Conservation (phyloP, 2,329 filamentous ascomycete genomes). For the Exophiala lecanii-corni region DNA sequence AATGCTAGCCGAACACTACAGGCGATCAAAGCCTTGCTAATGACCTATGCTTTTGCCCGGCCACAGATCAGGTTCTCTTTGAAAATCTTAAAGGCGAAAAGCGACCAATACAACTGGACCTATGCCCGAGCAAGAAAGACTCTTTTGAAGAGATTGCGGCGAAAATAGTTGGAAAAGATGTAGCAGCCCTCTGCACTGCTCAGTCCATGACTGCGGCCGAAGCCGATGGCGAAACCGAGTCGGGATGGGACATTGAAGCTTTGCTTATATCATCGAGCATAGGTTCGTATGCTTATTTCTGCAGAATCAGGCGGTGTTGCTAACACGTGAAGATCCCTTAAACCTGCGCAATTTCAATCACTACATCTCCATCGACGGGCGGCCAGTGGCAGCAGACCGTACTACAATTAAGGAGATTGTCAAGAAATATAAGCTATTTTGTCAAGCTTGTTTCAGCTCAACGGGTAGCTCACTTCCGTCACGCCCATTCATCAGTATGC, state of each 20-base stretch:
- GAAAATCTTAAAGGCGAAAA: conserved; percentile 55
- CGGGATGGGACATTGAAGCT: conserved; percentile 42
- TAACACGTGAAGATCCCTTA: conserved; percentile 34
- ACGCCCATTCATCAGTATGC: conserved; percentile 54
- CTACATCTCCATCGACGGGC: conserved; percentile 54
- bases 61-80: conserved; percentile 53
- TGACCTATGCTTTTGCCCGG: conserved; percentile 57
- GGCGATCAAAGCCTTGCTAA: conserved; percentile 51
- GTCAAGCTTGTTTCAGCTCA: conserved; percentile 33
- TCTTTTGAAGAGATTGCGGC: conserved; percentile 51
- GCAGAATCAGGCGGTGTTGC: conserved; percentile 7
- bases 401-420: conserved; percentile 52
- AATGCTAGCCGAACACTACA: conserved; percentile 45
- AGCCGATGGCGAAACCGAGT: conserved; percentile 12
- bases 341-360: conserved; percentile 37
- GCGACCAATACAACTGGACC: conserved; percentile 56
- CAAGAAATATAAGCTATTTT: conserved; percentile 46
- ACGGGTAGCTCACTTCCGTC: conserved; percentile 23
- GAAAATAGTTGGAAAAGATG: conserved; percentile 53
- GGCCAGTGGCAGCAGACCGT: conserved; percentile 49
- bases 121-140: conserved; percentile 49
- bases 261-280: conserved; percentile 47
- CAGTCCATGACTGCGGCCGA: conserved; percentile 29
- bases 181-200: conserved; percentile 45
- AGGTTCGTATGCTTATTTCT: conserved; percentile 25